Percentiles rank a stretch among this genome's conserved stretches.
Conservation (phyloP, 2,329 filamentous ascomycete genomes). For the Trichoderma atrobrunneum region DNA sequence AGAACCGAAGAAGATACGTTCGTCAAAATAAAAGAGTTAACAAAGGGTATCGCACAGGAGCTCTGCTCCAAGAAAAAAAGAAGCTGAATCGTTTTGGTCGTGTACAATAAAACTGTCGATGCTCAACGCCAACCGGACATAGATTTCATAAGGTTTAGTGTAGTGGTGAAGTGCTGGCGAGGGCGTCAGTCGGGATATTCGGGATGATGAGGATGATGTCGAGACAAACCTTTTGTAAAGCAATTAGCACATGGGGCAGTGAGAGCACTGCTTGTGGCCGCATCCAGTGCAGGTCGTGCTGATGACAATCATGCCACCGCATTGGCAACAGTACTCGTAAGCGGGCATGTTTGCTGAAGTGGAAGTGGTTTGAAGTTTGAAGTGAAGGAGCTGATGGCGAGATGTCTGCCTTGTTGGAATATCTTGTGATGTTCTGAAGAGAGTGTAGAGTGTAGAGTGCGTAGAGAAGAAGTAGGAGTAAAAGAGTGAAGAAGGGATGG, state of each 20-base stretch:
- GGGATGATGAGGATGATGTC: neutral
- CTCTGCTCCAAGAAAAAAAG: neutral
- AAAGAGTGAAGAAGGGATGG: neutral
- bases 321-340: conserved; percentile 55
- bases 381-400: neutral
- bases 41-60: conserved; percentile 17
- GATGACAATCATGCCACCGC: conserved; percentile 56
- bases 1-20: neutral
- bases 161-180: neutral
- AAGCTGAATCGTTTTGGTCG: neutral
- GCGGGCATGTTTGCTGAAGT: conserved; percentile 39
- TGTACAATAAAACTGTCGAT: neutral
- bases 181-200: neutral
- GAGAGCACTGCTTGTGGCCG: conserved; percentile 48
- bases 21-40: neutral
- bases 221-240: neutral
- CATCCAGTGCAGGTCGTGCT: conserved; percentile 52
- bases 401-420: neutral
- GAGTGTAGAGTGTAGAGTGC: neutral
- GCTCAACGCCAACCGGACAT: neutral
- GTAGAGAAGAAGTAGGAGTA: neutral
- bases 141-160: neutral
- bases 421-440: neutral
- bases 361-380: neutral
- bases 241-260: conserved; percentile 40